Evolutionary conservation across 2,329 filamentous ascomycete genomes (phyloP), one percentile per base, ranked within the genome.

Genomic region (Xylaria sp.): DNA sequence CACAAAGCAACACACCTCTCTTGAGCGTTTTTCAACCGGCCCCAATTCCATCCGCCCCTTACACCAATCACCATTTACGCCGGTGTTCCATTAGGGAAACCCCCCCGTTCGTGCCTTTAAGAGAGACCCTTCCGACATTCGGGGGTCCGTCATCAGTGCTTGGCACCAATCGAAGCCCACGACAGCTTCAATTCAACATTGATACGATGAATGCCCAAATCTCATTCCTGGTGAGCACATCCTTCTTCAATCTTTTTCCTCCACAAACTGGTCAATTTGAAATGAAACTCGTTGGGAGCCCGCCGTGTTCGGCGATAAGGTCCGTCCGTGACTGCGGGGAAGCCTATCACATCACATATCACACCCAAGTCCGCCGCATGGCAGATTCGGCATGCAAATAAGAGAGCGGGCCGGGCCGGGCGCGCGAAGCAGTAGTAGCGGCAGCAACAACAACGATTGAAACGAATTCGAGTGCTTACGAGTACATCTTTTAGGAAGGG

Each of bases 401-500:
- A 46, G 57, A 59, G 32, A 56, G 44, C 52, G 34, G 56, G 34
- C 32, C 34, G 28, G 41, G 41, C 20, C 28, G 25, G 56, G 52
- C 46, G 44, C 41, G 51, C 15, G 13, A 10, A 37, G 34, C 10
- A 37, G 34, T 9, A 37, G 34, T 37, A 37, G 34, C 34, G 28
- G 28, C 48, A 66, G 32, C 41, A 39, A 10, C 39, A 63, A 23
- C 20, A 51, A 54, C 39, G n/a, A 61, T 52, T 5, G 34, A 34
- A 10, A 57, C 15, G 20, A 56, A 46, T 20, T 57, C 41, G 48
- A 37, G 66, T 58, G 68, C 71, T 71, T 63, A 72, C 69, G 32
- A 59, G 28, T 39, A 57, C 32, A 8, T 57, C n/a, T 63, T 67
- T 41, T 63, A 98, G 96, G 92, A 97, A 77, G 94, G 94, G 74